Evolutionary conservation across 805 yeast species (phyloP).

Genomic region (Kodamaea sagamina): DNA sequence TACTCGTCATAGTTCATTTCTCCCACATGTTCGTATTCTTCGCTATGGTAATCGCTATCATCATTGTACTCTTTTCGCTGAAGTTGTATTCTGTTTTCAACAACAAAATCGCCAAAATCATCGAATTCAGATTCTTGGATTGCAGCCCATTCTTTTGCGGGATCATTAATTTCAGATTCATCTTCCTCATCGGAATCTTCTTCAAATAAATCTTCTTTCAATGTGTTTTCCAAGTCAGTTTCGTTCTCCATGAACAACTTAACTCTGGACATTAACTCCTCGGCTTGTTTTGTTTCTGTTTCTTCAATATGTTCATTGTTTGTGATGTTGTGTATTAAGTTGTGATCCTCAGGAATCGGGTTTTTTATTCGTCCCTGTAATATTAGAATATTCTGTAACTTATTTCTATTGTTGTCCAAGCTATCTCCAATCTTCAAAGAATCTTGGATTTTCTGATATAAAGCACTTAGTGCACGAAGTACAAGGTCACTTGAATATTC

Average conservation of each 20-base stretch:
- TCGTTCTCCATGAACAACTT: conserved; percentile 9
- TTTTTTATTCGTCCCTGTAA: conserved; percentile 1
- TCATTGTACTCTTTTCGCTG: conserved; percentile 18
- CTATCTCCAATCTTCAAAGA: neutral
- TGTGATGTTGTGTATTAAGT: neutral
- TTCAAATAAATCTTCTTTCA: conserved; percentile 5
- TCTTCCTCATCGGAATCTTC: conserved; percentile 4
- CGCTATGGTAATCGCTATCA: conserved; percentile 18
- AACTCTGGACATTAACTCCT: conserved; percentile 1
- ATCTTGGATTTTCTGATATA: neutral
- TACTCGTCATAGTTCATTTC: conserved; percentile 12
- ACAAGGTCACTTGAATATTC: conserved; percentile 5
- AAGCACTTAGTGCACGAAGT: neutral
- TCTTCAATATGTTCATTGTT: conserved; percentile 1
- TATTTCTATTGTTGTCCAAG: conserved; percentile 5
- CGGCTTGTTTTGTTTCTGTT: conserved; percentile 6
- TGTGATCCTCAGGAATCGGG: neutral
- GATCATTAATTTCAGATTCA: conserved; percentile 1
- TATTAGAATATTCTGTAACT: conserved; percentile 6
- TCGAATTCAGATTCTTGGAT: conserved; percentile 8
- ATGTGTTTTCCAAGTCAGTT: neutral
- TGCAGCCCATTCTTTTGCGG: conserved; percentile 1
- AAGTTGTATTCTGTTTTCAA: conserved; percentile 7
- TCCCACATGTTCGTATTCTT: conserved; percentile 5
- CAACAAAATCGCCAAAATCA: conserved; percentile 15